Evolutionary conservation across 306 rosid genomes (phyloP), one percentile per base, ranked within the genome.

Genomic region (Dryas alaskensis): DNA sequence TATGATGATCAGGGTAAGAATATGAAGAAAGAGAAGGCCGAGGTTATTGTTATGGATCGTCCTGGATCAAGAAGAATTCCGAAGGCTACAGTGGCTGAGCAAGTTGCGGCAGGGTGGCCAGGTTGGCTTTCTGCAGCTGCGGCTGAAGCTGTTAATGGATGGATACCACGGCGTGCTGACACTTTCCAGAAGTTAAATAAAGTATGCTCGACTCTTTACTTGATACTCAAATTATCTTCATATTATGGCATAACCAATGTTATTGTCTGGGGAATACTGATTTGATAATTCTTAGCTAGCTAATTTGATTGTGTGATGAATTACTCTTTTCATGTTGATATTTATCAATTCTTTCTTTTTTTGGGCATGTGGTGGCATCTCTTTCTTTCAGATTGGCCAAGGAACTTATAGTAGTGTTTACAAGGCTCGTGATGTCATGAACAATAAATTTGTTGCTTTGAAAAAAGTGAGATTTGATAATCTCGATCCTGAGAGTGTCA

Each of bases 21-120:
- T 74, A 87, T 79, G 81, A 86, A 76, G 77, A 70, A 69, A 74
- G 88, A 85, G 82, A 81, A 72, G 74, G 58, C 79, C 0, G 90
- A 81, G 57, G 66, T 53, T 50, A 6, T 65, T 37, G 80, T 76
- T 74, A 51, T 81, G 59, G 80, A 81, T 77, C 69, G 81, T 80
- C 90, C 82, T 47, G 82, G 87, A 51, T 12, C 78, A 37, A 90
- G 97, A 77, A 87, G 86, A 73, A 75, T 93, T 11, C 89, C 97
- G 3, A 89, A 80, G 75, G 92, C 82, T 69, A 60, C 76, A 44
- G 87, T 76, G 70, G 96, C 86, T 50, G 97, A 91, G 84, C 98
- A 91, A 71, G 88, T 89, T 73, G 97, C 96, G 3, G 98, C 98
- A 3, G 98, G 98, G 73, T 93, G 98, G 98, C 98, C 98, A 16